These are phyloP conservation scores for Phytopythium mirpurense DNA, from an alignment of 352 stramenopile species.

Conservation along the genomic window DNA sequence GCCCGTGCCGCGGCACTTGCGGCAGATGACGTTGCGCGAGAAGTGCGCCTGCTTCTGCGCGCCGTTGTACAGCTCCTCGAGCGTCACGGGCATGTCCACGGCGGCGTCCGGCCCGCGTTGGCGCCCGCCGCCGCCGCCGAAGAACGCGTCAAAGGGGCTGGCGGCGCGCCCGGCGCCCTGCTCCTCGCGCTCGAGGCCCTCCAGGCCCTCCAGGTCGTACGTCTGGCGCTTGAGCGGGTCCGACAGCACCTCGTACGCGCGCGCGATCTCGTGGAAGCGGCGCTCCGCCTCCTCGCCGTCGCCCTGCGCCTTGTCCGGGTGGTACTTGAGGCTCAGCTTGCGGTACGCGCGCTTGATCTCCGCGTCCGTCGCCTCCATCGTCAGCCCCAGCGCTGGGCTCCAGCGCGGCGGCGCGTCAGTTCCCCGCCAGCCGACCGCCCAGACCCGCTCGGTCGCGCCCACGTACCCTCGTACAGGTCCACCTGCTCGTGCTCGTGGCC, in stretches of 20 bases:
- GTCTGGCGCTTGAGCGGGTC: slow-evolving; percentile 86
- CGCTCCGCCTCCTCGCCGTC: slow-evolving; percentile 72
- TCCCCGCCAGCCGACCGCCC: neutral
- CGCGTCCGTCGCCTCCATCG: slow-evolving; percentile 76
- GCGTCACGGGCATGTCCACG: slow-evolving; percentile 71
- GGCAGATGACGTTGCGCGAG: slow-evolving; percentile 72
- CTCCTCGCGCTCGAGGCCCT: slow-evolving; percentile 76
- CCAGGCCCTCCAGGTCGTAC: slow-evolving; percentile 92
- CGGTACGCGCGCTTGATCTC: slow-evolving; percentile 96
- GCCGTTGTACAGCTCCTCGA: slow-evolving; percentile 86
- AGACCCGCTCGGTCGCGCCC: neutral
- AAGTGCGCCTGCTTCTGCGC: slow-evolving; percentile 70
- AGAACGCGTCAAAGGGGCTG: slow-evolving; percentile 78
- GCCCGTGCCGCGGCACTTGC: slow-evolving; percentile 77
- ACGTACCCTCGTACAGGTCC: slow-evolving; percentile 6
- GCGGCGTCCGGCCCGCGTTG: slow-evolving; percentile 67
- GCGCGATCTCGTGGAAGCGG: slow-evolving; percentile 88
- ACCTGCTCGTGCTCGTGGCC: slow-evolving; percentile 15
- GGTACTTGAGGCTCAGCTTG: slow-evolving; percentile 94
- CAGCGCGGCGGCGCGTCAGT: neutral
- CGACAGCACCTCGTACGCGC: slow-evolving; percentile 90
- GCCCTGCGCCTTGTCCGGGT: slow-evolving; percentile 78
- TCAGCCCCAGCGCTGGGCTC: slow-evolving; percentile 70
- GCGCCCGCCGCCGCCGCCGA: slow-evolving; percentile 64
- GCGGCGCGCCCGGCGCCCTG: slow-evolving; percentile 38